Evolutionary conservation across 2,329 filamentous ascomycete species (phyloP), one percentile per base, ranked within the genome.

Genomic region (Dichotomopilus funicola): DNA sequence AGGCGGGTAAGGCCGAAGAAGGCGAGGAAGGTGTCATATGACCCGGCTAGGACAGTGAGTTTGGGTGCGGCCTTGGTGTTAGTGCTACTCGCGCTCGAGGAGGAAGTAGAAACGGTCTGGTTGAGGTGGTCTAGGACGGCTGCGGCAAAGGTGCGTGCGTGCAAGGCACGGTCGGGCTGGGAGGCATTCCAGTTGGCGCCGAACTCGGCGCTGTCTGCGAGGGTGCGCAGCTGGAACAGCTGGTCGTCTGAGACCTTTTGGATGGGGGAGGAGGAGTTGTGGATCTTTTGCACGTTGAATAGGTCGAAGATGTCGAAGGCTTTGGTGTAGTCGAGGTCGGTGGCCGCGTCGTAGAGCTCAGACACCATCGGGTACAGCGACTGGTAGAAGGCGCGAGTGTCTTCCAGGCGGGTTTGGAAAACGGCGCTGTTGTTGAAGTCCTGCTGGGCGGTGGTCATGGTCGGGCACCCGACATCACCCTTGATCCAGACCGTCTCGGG

Each of bases 151-250:
- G 61, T 59, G 4, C 10, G 6, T 12, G 57, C 61, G 51, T 55
- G 51, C 61, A 86, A 76, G 62, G 82, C 78, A 52, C 81, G 79
- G 62, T 79, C 75, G 45, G 79, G 74, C 65, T 91, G 88, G 72
- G 83, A 87, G 61, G 75, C 72, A 73, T 95, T 92, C 80, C 87
- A 95, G 52, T 89, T 89, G 11, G 94, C 82, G 65, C 85, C 86
- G 76, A 81, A 95, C 70, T 96, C 88, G 70, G 94, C 88, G 56
- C 76, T 74, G 68, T 91, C 84, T 63, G 91, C 91, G 36, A 94
- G 82, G n/a, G 80, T 79, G 63, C 80, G 78, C 55, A 94, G 80
- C 67, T 87, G 81, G 63, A 74, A 68, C 54, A 89, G 75, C 33
- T 79, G 78, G 1, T 76, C 73, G 40, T 74, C 63, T 47, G 83